These are phyloP conservation scores for Kodamaea hsintzibuensis DNA, from an alignment of 805 yeast species.

Conservation along the genomic window DNA sequence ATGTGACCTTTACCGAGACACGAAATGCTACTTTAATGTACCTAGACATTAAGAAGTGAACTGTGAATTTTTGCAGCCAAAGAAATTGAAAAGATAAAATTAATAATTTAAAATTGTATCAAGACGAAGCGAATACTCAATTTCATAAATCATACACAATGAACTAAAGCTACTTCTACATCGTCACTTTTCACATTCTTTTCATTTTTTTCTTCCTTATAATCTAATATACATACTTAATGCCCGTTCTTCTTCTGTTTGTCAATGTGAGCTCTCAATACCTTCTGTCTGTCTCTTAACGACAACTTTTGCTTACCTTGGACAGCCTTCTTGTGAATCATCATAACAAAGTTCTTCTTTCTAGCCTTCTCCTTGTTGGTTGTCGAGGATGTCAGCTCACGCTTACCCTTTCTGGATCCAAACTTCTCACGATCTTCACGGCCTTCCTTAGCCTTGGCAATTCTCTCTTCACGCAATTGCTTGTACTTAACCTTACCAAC, in stretches of 20 bases:
- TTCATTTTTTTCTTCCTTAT: not conserved
- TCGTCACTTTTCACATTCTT: not conserved
- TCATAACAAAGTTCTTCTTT: slow-evolving; percentile 98
- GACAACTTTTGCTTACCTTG: slow-evolving; percentile 93
- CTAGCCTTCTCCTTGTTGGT: slow-evolving; percentile 95
- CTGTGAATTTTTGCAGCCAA: no score
- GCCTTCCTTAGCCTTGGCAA: slow-evolving; percentile 86
- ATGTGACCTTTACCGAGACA: no score
- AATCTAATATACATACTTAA: slow-evolving; percentile 22
- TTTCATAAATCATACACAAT: no score
- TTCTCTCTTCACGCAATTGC: slow-evolving; percentile 85
- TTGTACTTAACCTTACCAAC: slow-evolving; percentile 81
- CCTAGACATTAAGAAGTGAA: no score
- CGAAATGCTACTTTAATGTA: no score
- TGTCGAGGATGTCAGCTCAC: slow-evolving; percentile 78
- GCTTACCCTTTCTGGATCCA: slow-evolving; percentile 83
- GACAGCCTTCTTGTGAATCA: slow-evolving; percentile 92
- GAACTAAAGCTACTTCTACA: no score
- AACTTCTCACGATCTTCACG: slow-evolving; percentile 89
- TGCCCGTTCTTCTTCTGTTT: slow-evolving; percentile 89
- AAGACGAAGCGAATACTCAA: no score
- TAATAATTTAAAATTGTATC: no score
- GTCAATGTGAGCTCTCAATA: slow-evolving; percentile 79
- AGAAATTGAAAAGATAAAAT: no score
- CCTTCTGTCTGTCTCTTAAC: slow-evolving; percentile 85